Percentiles rank a stretch among this genome's conserved stretches.
phyloP scores from a whole-genome alignment of 768 basidiomycete genomes.

The Lactarius akahatsu region DNA sequence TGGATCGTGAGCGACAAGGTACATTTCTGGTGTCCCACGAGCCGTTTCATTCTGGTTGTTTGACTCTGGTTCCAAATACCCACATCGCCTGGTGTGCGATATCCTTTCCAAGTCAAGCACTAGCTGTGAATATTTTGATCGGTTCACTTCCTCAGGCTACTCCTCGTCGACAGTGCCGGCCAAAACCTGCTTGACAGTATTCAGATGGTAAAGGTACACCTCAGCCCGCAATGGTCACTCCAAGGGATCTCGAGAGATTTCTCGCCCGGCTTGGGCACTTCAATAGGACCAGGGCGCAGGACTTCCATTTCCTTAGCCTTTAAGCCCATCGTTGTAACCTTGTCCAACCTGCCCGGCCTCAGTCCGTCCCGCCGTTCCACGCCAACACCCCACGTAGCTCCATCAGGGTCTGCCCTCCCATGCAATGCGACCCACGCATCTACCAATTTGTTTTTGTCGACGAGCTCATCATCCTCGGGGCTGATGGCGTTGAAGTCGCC shows the following conservation, averaged over 20 bases:
- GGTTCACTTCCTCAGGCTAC: too few species aligned
- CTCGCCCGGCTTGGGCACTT: constrained; percentile 34
- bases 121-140: too few species aligned
- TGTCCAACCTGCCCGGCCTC: constrained; percentile 34
- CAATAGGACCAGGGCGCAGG: constrained; percentile 38
- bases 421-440: constrained; percentile 45
- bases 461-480: constrained; percentile 39
- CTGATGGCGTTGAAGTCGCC: constrained; percentile 49
- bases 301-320: constrained; percentile 39
- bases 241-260: constrained; percentile 33
- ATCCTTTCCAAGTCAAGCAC: too few species aligned
- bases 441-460: constrained; percentile 41
- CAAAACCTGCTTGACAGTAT: background rate
- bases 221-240: constrained; percentile 44
- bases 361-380: constrained; percentile 35
- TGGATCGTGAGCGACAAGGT: too few species aligned
- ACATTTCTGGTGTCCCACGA: too few species aligned
- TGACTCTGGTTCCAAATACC: too few species aligned
- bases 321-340: constrained; percentile 41
- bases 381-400: constrained; percentile 43
- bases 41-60: too few species aligned
- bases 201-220: constrained; percentile 34
- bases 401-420: constrained; percentile 34
- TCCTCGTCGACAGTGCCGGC: too few species aligned
- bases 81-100: too few species aligned